Evolutionary conservation across 1,284 basidiomycete genomes (phyloP), one percentile per base, ranked within the genome.

Genomic region (Fomes fomentarius): DNA sequence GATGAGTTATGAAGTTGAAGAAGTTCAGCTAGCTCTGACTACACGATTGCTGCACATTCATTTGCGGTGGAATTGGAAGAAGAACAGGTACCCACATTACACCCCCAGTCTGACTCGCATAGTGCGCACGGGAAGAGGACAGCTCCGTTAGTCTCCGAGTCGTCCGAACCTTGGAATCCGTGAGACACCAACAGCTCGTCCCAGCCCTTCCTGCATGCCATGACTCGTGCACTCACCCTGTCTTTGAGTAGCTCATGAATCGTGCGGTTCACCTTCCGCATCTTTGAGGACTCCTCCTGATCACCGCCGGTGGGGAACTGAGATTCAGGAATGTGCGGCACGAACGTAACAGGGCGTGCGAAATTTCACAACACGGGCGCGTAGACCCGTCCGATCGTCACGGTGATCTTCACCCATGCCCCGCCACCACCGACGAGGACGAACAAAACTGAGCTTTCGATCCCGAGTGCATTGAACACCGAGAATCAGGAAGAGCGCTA

Each of bases 231-330:
- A 72, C 83, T 74, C 62, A 91, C 89, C 76, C 96, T 84, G 73
- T 99, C 97, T 68, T 89, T 86, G 56, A 96, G 93, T 54, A 99
- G 87, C 76, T 99, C 97, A 72, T 98, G 95, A 49, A 98, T 92
- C 39, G 97, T 99, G 66, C 93, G 80, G 74, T 96, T 96, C 60
- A 99, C 95, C 68, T 96, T 90, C 94, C 95, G 98, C 66, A 99
- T 81, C 68, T 89, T 87, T 48, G 94, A 85, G 49, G 83, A 80
- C 70, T 92, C 89, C 72, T 91, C 89, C 64, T 75, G 75, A 58
- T 90, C 87, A 58, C 78, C 75, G 84, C n/a, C n/a, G n/a, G n/a
- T n/a, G n/a, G n/a, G n/a, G n/a, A n/a, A n/a, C n/a, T n/a, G n/a
- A 88, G 86, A 61, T 66, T 70, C 63, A 58, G 33, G 40, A 43